These are phyloP conservation scores for Dichotomopilus funicola DNA, from an alignment of 2,329 filamentous ascomycete genomes.

Conservation along the genomic window DNA sequence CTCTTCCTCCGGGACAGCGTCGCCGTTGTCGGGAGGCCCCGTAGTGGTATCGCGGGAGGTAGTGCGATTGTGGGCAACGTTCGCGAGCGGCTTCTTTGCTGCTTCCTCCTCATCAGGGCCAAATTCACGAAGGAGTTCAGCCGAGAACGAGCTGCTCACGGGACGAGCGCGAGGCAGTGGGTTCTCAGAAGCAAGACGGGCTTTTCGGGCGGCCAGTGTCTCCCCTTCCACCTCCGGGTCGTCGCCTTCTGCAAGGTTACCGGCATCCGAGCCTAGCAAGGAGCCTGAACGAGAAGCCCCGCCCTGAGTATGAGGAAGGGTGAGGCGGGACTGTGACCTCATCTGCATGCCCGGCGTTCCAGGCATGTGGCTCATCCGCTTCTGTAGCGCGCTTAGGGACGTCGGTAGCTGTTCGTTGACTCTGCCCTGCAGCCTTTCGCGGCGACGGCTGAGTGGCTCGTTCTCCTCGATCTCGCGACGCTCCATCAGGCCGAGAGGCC, in stretches of 20 bases:
- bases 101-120: constrained; percentile 38
- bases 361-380: constrained; percentile 41
- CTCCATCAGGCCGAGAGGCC: constrained; percentile 70
- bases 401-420: constrained; percentile 29
- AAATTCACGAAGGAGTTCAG: constrained; percentile 62
- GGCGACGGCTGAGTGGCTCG: constrained; percentile 74
- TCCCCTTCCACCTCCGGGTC: constrained; percentile 55
- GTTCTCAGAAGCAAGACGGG: constrained; percentile 53
- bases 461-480: constrained; percentile 83
- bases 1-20: constrained; percentile 46
- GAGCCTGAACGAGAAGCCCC: constrained; percentile 19
- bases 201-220: constrained; percentile 60
- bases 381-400: constrained; percentile 27
- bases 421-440: constrained; percentile 65
- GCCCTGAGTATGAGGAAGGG: constrained; percentile 10
- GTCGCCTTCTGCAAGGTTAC: constrained; percentile 23
- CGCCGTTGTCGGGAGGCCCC: constrained; percentile 16
- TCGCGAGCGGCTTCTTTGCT: constrained; percentile 20
- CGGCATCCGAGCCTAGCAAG: constrained; percentile 23
- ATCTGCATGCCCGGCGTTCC: constrained; percentile 24
- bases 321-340: constrained; percentile 24
- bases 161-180: constrained; percentile 48
- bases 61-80: constrained; percentile 14
- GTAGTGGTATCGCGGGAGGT: not conserved
- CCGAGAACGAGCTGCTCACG: constrained; percentile 60